Base-by-base conservation (phyloP, 139 green algal species). In the Picochlorum sp. region DNA sequence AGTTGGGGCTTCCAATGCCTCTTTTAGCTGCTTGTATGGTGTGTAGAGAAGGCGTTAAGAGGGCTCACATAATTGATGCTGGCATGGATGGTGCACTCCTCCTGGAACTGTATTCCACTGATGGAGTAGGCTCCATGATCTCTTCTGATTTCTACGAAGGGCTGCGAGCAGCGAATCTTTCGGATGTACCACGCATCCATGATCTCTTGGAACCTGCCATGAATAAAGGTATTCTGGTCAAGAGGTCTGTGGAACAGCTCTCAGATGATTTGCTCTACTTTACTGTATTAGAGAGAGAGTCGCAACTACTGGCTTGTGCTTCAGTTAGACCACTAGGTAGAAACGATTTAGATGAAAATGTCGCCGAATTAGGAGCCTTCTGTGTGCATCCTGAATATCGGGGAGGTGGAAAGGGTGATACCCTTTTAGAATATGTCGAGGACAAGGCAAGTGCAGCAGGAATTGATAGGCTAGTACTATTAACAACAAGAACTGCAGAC, bases 21-120 rank as follows among this genome's bases (percentile, higher is more conserved):
- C 35, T 82, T 32, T 49, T 82, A 50, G 61, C 75, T 4, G 58
- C 71, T 13, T 66, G 73, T 13, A 59, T 68, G 26, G 68, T 61
- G 49, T 77, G 65, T 63, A 57, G 68, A 30, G 59, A 66, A 50
- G 85, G 86, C 2, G 75, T 94, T 0, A 87, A 82, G 52, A 76
- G 86, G 1, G 73, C 86, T 0, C 88, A 96, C 60, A 55, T 96
- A 30, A 54, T 66, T 10, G 59, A 66, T 44, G 59, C 59, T 14
- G 28, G 44, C 29, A 39, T 66, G 14, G 59, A 66, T 39, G 59
- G 59, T 14, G 36, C 40, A 1, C 64, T 95, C 50, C 68, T 96
- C 68, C 73, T 94, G 45, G 91, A 98, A 82, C 81, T 98, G 18
- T 98, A 97, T 78, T 91, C 83, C 10, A 63, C 85, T 10, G 90